Conservation (phyloP, 2,329 filamentous ascomycete species). For the Aspergillus vadensis region DNA sequence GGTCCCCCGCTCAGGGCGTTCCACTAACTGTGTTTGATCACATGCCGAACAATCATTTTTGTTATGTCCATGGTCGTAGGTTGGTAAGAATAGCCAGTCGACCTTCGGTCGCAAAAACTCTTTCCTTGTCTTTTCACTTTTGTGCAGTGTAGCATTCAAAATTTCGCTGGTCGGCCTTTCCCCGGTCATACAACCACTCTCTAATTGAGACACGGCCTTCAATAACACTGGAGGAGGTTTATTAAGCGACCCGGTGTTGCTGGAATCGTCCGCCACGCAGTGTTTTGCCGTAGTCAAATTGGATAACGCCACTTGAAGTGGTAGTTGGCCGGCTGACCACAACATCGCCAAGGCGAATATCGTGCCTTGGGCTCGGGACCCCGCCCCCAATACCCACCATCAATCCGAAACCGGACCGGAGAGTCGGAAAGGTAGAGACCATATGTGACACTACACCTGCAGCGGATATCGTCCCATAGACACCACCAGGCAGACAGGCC, state of each 20-base stretch:
- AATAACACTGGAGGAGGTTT: conserved; percentile 3
- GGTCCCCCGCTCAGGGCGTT: background rate
- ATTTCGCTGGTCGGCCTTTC: background rate
- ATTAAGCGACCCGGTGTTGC: conserved; percentile 7
- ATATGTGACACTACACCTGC: conserved; percentile 26
- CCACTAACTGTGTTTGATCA: background rate
- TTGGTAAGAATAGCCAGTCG: background rate
- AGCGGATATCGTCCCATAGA: conserved; percentile 25
- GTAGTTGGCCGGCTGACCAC: conserved; percentile 22
- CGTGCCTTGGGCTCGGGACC: conserved; percentile 18
- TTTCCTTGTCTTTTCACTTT: background rate
- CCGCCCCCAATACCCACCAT: conserved; percentile 35
- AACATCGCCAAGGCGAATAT: conserved; percentile 26
- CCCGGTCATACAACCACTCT: conserved; percentile 2
- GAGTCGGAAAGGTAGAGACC: conserved; percentile 23
- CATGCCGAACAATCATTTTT: background rate
- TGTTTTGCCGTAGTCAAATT: conserved; percentile 5
- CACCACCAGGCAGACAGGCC: conserved; percentile 24
- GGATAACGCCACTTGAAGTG: background rate
- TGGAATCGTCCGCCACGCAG: background rate
- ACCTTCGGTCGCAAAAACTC: background rate
- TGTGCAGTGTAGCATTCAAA: background rate
- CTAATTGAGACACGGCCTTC: background rate
- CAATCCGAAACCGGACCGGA: conserved; percentile 25
- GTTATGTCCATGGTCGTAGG: background rate